Conservation (phyloP, 768 basidiomycete species). For the Lactarius indigo region DNA sequence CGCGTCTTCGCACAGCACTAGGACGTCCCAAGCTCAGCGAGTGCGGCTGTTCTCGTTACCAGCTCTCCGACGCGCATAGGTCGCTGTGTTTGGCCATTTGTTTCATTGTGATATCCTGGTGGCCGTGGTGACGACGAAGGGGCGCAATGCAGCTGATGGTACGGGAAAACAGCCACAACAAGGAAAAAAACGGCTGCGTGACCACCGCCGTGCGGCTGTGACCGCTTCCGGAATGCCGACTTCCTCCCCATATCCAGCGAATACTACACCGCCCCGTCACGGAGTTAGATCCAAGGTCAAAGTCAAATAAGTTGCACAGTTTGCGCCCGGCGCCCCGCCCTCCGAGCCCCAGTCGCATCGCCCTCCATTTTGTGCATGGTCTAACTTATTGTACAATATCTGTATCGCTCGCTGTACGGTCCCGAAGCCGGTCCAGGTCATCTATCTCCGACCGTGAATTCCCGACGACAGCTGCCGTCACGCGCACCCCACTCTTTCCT, state of each 20-base stretch:
- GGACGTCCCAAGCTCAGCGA: neutral
- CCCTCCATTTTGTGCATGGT: neutral
- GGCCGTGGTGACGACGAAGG: conserved; percentile 7
- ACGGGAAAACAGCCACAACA: neutral
- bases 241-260: conserved; percentile 22
- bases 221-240: conserved; percentile 23
- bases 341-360: neutral
- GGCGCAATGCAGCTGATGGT: neutral
- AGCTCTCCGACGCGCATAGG: neutral
- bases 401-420: neutral
- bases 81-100: neutral
- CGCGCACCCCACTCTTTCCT: conserved; percentile 14
- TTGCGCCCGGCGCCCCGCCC: neutral
- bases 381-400: too few relatives aligned
- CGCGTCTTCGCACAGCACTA: conserved; percentile 8
- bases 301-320: neutral
- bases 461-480: conserved; percentile 24
- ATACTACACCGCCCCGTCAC: conserved; percentile 12
- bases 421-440: conserved; percentile 11
- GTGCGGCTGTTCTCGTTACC: neutral
- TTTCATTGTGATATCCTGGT: neutral
- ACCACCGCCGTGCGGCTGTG: conserved; percentile 1
- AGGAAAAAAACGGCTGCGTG: neutral
- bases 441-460: conserved; percentile 12
- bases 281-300: conserved; percentile 12